Percentiles rank a stretch among this genome's conserved stretches.
These are phyloP conservation scores for Danielia reshetovae DNA, from an alignment of 805 yeast genomes.

Conservation along the genomic window DNA sequence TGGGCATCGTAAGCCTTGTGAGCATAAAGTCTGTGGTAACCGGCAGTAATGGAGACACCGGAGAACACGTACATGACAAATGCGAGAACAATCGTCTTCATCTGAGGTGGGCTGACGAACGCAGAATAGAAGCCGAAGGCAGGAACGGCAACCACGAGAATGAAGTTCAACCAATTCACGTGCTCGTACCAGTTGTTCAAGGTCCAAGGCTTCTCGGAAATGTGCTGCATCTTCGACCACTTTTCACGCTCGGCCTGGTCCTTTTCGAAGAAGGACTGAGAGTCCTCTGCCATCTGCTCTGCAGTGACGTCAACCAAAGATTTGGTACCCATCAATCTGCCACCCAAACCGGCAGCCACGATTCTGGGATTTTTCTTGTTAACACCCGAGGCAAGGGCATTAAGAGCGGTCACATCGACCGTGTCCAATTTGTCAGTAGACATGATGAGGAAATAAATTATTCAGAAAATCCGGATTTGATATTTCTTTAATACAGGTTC, in stretches of 20 bases:
- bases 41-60: conserved; percentile 79
- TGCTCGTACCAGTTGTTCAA: conserved; percentile 65
- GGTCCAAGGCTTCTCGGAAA: conserved; percentile 80
- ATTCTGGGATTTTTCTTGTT: conserved; percentile 66
- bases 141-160: conserved; percentile 63
- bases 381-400: conserved; percentile 79
- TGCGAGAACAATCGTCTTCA: conserved; percentile 51
- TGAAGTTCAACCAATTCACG: conserved; percentile 72
- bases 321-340: conserved; percentile 78
- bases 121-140: conserved; percentile 47
- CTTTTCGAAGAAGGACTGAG: conserved; percentile 34
- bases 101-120: conserved; percentile 43
- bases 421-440: conserved; percentile 19
- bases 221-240: conserved; percentile 46
- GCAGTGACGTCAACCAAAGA: conserved; percentile 65
- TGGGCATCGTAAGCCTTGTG: conserved; percentile 69
- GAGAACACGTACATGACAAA: conserved; percentile 51
- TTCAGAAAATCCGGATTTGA: background rate
- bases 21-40: conserved; percentile 78
- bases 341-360: conserved; percentile 75
- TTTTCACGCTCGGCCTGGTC: conserved; percentile 38
- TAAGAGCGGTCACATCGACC: conserved; percentile 65
- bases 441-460: conserved; percentile 5
- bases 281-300: conserved; percentile 53
- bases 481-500: background rate